Evolutionary conservation across 2,329 filamentous ascomycete species (phyloP).

Genomic region (Fusarium camptoceras): DNA sequence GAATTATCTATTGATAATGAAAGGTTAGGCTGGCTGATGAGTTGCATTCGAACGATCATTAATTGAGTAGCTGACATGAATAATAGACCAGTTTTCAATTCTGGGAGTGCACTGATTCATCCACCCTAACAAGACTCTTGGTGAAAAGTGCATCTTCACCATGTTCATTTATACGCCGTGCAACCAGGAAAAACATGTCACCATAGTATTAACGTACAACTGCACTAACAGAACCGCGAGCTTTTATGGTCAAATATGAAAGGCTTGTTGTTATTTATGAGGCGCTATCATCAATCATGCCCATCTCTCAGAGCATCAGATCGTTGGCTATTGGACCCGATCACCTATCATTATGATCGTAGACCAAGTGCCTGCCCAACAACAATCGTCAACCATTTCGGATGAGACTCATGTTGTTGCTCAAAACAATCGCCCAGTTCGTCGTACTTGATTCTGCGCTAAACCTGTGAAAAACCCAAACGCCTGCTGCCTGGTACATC

Average conservation of each 20-base stretch:
- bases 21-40: not conserved
- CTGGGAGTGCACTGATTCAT: not conserved
- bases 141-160: not conserved
- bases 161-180: not conserved
- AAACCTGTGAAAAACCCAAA: constrained; percentile 21
- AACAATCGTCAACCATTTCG: constrained; percentile 28
- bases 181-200: not conserved
- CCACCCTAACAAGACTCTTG: not conserved
- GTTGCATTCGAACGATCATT: not conserved
- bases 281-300: constrained; percentile 37
- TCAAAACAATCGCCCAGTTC: constrained; percentile 12
- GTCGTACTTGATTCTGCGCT: constrained; percentile 2
- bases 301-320: constrained; percentile 38
- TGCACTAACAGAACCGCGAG: not conserved
- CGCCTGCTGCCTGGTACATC: constrained; percentile 15
- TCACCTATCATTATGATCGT: constrained; percentile 16
- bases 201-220: not conserved
- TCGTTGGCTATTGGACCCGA: constrained; percentile 3
- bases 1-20: not conserved
- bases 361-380: not conserved
- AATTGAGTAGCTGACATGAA: not conserved
- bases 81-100: not conserved
- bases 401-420: constrained; percentile 13
- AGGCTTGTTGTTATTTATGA: constrained; percentile 25
- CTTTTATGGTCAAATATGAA: constrained; percentile 14